Percentiles rank a stretch among this genome's conserved stretches.
Evolutionary conservation across 768 basidiomycete genomes (phyloP).

Genomic region (Chalciporus pseudorubinellus): DNA sequence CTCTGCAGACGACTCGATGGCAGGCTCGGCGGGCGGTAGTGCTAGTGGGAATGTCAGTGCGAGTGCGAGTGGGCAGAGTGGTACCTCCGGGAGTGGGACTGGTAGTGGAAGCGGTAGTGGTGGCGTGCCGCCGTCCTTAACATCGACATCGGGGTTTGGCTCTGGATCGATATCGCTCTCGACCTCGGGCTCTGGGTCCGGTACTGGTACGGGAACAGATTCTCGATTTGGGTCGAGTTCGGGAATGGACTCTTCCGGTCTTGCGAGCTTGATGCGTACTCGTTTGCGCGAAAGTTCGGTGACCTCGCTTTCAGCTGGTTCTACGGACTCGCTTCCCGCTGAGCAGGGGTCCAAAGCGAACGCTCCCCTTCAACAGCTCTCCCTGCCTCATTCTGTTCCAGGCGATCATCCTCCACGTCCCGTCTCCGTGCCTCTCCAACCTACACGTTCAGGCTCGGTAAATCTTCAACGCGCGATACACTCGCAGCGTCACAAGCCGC

Average conservation of each 20-base stretch:
- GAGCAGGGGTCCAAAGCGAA: constrained; percentile 5
- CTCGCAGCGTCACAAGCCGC: constrained; percentile 4
- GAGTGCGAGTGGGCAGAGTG: constrained; percentile 5
- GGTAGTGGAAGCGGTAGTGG: constrained; percentile 13
- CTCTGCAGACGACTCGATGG: constrained; percentile 25
- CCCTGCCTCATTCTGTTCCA: constrained; percentile 3
- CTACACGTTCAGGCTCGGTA: background rate
- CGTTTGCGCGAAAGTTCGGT: constrained; percentile 29
- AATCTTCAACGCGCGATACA: background rate
- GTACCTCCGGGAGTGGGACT: constrained; percentile 8
- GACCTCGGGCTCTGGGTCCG: constrained; percentile 17
- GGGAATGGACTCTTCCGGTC: background rate
- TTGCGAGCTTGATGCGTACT: constrained; percentile 17
- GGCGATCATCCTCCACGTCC: constrained; percentile 21
- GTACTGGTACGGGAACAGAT: constrained; percentile 20
- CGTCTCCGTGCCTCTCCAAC: constrained; percentile 19
- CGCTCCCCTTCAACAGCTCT: constrained; percentile 7
- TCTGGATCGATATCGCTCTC: constrained; percentile 26
- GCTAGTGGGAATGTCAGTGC: constrained; percentile 14
- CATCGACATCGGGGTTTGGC: constrained; percentile 15
- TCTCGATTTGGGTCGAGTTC: constrained; percentile 23
- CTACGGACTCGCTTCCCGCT: constrained; percentile 17
- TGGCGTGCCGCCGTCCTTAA: constrained; percentile 10
- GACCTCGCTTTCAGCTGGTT: constrained; percentile 28
- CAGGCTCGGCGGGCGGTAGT: constrained; percentile 1